Base-by-base conservation (phyloP, 805 yeast species). In the Metschnikowia orientalis region DNA sequence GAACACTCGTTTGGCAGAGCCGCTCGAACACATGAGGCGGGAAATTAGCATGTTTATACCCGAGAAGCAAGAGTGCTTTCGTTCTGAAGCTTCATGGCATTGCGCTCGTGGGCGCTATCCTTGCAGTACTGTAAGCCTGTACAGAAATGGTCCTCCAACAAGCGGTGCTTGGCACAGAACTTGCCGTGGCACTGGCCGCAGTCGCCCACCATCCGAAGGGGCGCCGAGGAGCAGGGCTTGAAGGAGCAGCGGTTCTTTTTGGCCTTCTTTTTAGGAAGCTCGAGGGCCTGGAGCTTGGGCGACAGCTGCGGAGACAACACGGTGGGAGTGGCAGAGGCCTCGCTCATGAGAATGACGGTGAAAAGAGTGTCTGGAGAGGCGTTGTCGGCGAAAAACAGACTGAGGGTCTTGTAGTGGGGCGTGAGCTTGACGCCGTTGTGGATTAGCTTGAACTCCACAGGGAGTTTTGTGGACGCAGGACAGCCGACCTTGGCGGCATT, bases 171-270 rank as follows among this genome's bases (percentile, higher is more conserved):
- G 19, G 90, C 81, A 59, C 96, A 87, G 57, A 77, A 87, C 51
- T 80, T 81, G 27, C 95, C 94, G 29, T 75, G 75, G 57, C 96
- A 87, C 53, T 79, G 82, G 34, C 78, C 73, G 57, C 96, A 87
- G 55, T 81, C 88, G 29, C 96, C 96, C 26, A 85, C 79, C 67
- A 75, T 69, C 45, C 78, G 62, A 30, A 74, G 61, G 1, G 89
- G 85, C 8, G 75, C 63, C n/a, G 81, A 69, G 13, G 71, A 65
- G 60, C 95, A 87, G 18, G 63, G 51, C 19, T 57, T 59, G 56
- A 76, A 77, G 14, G 79, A 62, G 56, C 81, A 75, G 40, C 57
- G 62, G 40, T 53, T 51, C 51, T 71, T 70, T 51, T 70, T 72
- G 27, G 48, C 48, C 32, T 53, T 51, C 31, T 53, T 57, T 32